Percentiles rank a stretch among this genome's conserved stretches.
Evolutionary conservation across 2,329 filamentous ascomycete genomes (phyloP).

Genomic region (Colletotrichum lentis): DNA sequence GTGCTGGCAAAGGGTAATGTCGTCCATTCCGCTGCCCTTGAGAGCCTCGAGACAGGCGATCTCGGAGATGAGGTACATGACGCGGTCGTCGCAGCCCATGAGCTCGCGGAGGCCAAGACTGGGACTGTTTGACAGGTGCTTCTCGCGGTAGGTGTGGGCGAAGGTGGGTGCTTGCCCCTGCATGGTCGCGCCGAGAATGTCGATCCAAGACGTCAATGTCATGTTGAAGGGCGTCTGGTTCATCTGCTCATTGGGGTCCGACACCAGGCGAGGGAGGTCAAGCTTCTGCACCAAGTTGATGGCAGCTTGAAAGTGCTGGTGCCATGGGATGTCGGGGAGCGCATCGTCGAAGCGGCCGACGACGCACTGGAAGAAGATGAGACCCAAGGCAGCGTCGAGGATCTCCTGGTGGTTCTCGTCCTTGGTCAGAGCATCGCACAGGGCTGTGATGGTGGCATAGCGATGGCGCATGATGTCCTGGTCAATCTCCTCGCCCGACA

Average conservation of each 20-base stretch:
- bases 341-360: slow-evolving; percentile 86
- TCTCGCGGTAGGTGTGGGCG: slow-evolving; percentile 93
- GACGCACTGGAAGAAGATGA: slow-evolving; percentile 96
- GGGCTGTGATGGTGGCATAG: slow-evolving; percentile 83
- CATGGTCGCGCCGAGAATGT: slow-evolving; percentile 95
- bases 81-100: slow-evolving; percentile 96
- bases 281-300: slow-evolving; percentile 86
- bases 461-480: slow-evolving; percentile 92
- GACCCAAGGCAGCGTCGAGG: slow-evolving; percentile 88
- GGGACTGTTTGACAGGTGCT: slow-evolving; percentile 77
- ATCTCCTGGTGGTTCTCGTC: slow-evolving; percentile 88
- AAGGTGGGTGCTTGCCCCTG: slow-evolving; percentile 85
- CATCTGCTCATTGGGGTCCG: slow-evolving; percentile 66
- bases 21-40: slow-evolving; percentile 82
- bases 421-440: slow-evolving; percentile 81
- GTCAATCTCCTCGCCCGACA: slow-evolving; percentile 78
- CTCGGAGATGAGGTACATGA: slow-evolving; percentile 98
- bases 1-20: slow-evolving; percentile 86
- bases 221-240: slow-evolving; percentile 88
- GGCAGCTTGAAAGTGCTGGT: slow-evolving; percentile 94
- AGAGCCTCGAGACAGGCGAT: slow-evolving; percentile 94
- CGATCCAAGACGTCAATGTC: slow-evolving; percentile 93
- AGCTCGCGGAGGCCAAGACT: slow-evolving; percentile 83
- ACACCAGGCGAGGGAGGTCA: slow-evolving; percentile 75
- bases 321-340: slow-evolving; percentile 93